Conservation (phyloP, 805 yeast genomes). For the Yarrowia sp. region DNA sequence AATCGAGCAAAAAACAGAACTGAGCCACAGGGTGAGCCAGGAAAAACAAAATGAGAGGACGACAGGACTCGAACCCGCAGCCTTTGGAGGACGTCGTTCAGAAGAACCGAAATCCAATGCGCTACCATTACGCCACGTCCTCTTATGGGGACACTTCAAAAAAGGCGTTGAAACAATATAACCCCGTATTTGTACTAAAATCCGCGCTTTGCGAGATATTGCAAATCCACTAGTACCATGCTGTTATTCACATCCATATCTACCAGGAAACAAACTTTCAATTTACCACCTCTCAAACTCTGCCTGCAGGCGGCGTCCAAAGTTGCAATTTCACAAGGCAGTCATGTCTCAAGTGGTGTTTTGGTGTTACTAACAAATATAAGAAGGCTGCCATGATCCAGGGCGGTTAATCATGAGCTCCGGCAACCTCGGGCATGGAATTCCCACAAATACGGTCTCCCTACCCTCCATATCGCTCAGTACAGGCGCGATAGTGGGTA, state of each 20-base stretch:
- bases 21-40: too few species aligned
- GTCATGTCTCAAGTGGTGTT: constrained; percentile 2
- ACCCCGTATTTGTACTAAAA: neutral
- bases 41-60: constrained; percentile 1
- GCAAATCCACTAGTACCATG: neutral
- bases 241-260: neutral
- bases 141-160: neutral
- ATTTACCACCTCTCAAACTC: neutral
- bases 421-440: neutral
- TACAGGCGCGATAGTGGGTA: neutral
- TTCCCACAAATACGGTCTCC: neutral
- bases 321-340: neutral
- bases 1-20: too few species aligned
- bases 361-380: too few species aligned
- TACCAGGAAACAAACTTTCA: neutral
- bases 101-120: constrained; percentile 25
- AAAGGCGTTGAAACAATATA: neutral
- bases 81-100: constrained; percentile 26
- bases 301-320: neutral
- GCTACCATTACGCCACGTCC: constrained; percentile 26
- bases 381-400: too few species aligned
- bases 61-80: constrained; percentile 26
- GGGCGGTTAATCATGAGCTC: neutral
- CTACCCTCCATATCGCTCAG: neutral
- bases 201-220: neutral